Evolutionary conservation across 306 rosid species (phyloP).

Genomic region (Begonia fuchsioides): DNA sequence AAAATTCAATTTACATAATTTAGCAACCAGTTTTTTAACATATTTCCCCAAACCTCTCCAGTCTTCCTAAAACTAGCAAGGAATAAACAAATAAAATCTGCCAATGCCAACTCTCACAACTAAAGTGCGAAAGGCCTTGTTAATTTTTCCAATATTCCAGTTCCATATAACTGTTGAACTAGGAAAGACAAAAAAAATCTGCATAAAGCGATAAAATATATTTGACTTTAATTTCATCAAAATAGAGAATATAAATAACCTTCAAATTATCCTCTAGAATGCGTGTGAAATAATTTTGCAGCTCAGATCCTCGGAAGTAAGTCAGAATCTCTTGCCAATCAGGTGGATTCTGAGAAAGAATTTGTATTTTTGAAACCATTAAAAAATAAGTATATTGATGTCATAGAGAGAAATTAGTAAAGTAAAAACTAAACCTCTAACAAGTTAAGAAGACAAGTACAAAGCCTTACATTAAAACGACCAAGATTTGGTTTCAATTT

Average conservation of each 20-base stretch:
- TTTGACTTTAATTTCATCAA: not conserved
- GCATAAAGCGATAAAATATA: too few species aligned
- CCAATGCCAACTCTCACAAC: too few species aligned
- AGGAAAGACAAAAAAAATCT: too few species aligned
- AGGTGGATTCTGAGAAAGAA: constrained; percentile 62
- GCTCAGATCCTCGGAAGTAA: constrained; percentile 85
- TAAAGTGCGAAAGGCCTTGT: too few species aligned
- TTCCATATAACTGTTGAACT: too few species aligned
- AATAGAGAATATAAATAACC: constrained; percentile 23
- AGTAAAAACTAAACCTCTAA: not conserved
- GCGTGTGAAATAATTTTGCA: constrained; percentile 92
- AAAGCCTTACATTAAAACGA: constrained; percentile 59
- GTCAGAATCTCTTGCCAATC: constrained; percentile 98
- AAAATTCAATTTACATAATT: too few species aligned
- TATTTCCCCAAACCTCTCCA: too few species aligned
- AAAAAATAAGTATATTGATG: too few species aligned
- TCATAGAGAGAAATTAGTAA: not conserved
- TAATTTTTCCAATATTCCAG: too few species aligned
- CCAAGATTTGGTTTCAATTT: constrained; percentile 89
- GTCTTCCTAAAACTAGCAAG: too few species aligned
- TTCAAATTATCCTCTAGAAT: constrained; percentile 84
- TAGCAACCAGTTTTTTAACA: too few species aligned
- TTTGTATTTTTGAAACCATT: not conserved
- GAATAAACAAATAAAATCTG: too few species aligned
- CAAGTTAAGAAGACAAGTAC: not conserved